phyloP scores from a whole-genome alignment of 2,329 filamentous ascomycete genomes.

The Aureobasidium musti region DNA sequence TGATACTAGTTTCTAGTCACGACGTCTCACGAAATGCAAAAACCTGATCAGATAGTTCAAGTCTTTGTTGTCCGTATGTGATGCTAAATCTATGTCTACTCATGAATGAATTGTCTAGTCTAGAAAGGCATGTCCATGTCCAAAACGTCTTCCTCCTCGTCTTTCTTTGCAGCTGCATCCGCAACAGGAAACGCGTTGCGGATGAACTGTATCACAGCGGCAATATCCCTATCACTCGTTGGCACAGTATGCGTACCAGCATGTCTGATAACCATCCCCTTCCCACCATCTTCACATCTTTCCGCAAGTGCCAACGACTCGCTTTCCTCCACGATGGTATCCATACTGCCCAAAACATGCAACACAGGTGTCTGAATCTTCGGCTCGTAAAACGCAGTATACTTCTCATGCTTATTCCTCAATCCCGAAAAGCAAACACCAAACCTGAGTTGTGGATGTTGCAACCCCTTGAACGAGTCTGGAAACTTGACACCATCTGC shows the following conservation, averaged over 20 bases:
- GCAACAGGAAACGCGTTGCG: slow-evolving; percentile 51
- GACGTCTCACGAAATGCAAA: slow-evolving; percentile 18
- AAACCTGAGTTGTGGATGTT: slow-evolving; percentile 65
- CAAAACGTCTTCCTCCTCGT: slow-evolving; percentile 57
- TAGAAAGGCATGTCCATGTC: slow-evolving; percentile 68
- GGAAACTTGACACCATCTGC: slow-evolving; percentile 54
- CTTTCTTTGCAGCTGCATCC: slow-evolving; percentile 37
- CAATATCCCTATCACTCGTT: slow-evolving; percentile 73
- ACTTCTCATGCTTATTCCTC: slow-evolving; percentile 58
- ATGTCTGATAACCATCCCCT: slow-evolving; percentile 62
- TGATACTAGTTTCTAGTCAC: background rate
- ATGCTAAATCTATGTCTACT: background rate
- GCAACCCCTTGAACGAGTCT: slow-evolving; percentile 46
- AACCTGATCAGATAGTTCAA: background rate
- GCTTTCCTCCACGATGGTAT: slow-evolving; percentile 82
- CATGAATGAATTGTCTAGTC: background rate
- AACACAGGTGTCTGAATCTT: slow-evolving; percentile 73
- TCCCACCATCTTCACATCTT: slow-evolving; percentile 53
- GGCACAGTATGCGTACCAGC: slow-evolving; percentile 91
- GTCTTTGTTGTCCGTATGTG: too few species aligned
- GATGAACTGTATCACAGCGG: slow-evolving; percentile 73
- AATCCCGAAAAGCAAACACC: slow-evolving; percentile 78
- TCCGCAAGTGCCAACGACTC: slow-evolving; percentile 68
- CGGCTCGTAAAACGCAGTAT: slow-evolving; percentile 72
- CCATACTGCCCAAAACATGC: slow-evolving; percentile 79